A percentile compares a stretch with the other conserved stretches of the same genome.
Evolutionary conservation across 179 eudicot genomes (phyloP).

Genomic region (Amaranthus tricolor): DNA sequence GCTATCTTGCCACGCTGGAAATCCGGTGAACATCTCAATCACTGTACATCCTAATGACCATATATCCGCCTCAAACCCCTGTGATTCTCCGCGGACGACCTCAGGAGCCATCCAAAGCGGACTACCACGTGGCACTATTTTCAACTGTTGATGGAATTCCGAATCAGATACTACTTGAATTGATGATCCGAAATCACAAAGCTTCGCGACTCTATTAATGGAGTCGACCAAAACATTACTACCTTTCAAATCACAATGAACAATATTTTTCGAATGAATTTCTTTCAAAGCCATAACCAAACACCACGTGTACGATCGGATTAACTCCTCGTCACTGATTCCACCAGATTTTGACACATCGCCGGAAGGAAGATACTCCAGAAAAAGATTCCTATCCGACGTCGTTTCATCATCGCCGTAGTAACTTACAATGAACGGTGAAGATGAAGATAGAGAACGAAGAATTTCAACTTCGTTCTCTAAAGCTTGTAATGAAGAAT

Average conservation of each 20-base stretch:
- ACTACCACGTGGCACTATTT: conserved; percentile 57
- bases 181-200: conserved; percentile 78
- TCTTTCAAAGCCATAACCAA: conserved; percentile 47
- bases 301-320: conserved; percentile 56
- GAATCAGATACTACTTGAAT: not conserved
- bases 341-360: conserved; percentile 38
- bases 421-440: conserved; percentile 29
- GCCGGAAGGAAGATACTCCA: conserved; percentile 71
- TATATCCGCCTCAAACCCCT: conserved; percentile 63
- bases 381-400: conserved; percentile 36
- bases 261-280: conserved; percentile 51
- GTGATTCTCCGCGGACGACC: conserved; percentile 67
- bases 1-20: conserved; percentile 64
- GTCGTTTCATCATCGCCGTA: conserved; percentile 31
- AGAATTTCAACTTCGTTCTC: conserved; percentile 34
- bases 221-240: conserved; percentile 51
- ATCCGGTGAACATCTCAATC: conserved; percentile 80
- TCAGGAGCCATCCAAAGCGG: conserved; percentile 97
- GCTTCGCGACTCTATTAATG: conserved; percentile 41
- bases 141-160: not conserved
- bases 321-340: conserved; percentile 35
- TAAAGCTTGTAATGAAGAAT: conserved; percentile 10
- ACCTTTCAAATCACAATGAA: conserved; percentile 83
- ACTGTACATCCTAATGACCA: conserved; percentile 87
- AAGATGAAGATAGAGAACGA: conserved; percentile 21